phyloP scores from a whole-genome alignment of 2,329 filamentous ascomycete species.

The Ophiostoma angusticollis region DNA sequence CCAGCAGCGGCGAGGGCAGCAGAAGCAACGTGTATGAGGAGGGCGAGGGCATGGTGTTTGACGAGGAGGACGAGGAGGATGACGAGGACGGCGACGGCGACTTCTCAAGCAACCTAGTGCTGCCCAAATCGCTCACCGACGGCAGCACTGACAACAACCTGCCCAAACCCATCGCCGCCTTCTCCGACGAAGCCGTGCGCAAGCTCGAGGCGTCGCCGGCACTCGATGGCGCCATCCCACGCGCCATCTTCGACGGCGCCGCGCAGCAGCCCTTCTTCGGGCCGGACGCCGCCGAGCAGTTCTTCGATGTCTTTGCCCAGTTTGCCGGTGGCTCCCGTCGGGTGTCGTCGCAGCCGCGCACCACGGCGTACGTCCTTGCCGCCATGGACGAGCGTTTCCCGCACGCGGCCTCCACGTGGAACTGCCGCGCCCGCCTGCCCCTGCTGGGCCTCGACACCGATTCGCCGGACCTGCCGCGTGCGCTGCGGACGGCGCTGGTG shows the following conservation, averaged over 20 bases:
- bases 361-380: slow-evolving; percentile 62
- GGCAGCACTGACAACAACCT: slow-evolving; percentile 17
- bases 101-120: slow-evolving; percentile 30
- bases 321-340: slow-evolving; percentile 50
- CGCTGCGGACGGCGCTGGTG: slow-evolving; percentile 52
- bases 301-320: slow-evolving; percentile 65
- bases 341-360: slow-evolving; percentile 50
- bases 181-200: slow-evolving; percentile 26
- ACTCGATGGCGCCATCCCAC: slow-evolving; percentile 82
- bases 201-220: slow-evolving; percentile 62
- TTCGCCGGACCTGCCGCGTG: slow-evolving; percentile 60
- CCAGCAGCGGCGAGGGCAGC: slow-evolving; percentile 32
- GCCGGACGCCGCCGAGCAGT: slow-evolving; percentile 53
- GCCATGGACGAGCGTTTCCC: slow-evolving; percentile 48
- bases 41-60: slow-evolving; percentile 31
- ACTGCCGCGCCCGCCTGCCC: slow-evolving; percentile 59
- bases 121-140: slow-evolving; percentile 32
- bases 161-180: slow-evolving; percentile 24
- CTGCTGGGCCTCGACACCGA: slow-evolving; percentile 50
- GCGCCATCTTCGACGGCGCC: slow-evolving; percentile 80
- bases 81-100: slow-evolving; percentile 33
- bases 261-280: slow-evolving; percentile 64
- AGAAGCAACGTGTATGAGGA: slow-evolving; percentile 27
- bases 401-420: slow-evolving; percentile 48
- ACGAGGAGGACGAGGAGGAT: slow-evolving; percentile 35